Base-by-base conservation (phyloP, 371 early-diverging fungal species). In the Mucor circinelloides region DNA sequence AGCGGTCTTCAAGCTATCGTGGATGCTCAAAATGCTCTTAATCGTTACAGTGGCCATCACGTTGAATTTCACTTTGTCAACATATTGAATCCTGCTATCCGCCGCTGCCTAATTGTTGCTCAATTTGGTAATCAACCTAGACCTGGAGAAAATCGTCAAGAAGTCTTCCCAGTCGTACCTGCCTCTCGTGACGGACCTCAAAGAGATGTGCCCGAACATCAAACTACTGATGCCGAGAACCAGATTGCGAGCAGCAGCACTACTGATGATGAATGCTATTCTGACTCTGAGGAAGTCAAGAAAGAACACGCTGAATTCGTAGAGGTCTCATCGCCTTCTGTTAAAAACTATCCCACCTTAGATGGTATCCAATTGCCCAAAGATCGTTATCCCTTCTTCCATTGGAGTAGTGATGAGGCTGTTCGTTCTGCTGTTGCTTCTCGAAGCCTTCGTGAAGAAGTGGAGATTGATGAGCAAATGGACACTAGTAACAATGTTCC, bases 1-100 rank as follows among this genome's bases (percentile, higher is more conserved):
- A 87, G 90, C 21, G 91, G 90, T 48, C 64, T 86, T 21, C 88
- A 90, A 69, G 80, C 84, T 19, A 77, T 90, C 19, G 67, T 88
- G 6, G 90, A 90, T 67, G 77, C 84, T 17, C 78, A 81, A 63
- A 76, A 69, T 23, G 80, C 84, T 0, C 58, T 87, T 25, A 79
- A 78, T 54, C 77, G 84, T 30, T 88, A 85, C 66, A 72, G 85
- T 48, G 90, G 83, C 42, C 82, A 76, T 25, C 71, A 73, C 19
- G 80, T 85, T 13, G 81, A 83, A 58, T 85, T 77, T 62, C 83
- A 85, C 55, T 85, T 85, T 68, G 77, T 77, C 21, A 83, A 82
- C 58, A 74, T 85, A 17, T 30, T 67, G 10, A 60, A 72, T 34
- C 75, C 78, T 28, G 63, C 73, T 2, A 81, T 85, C 38, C 75